A percentile compares a stretch with the other conserved stretches of the same genome.
These are phyloP conservation scores for Leccinum incarnatum DNA, from an alignment of 768 basidiomycete genomes.

Conservation along the genomic window DNA sequence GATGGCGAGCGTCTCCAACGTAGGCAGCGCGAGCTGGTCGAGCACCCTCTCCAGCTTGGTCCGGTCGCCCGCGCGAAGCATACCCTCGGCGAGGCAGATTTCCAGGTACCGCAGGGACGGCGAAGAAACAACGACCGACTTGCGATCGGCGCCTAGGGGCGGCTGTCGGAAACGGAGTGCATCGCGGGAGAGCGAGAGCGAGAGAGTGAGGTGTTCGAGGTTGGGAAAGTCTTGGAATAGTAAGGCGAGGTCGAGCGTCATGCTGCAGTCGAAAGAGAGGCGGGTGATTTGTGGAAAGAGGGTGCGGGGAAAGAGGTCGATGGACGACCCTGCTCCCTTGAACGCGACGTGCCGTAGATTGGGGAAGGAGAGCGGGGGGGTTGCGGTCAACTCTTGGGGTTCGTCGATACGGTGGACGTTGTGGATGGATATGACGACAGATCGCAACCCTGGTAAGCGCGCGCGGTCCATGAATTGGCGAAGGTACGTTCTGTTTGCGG, in stretches of 20 bases:
- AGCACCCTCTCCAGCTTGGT: slow-evolving; percentile 17
- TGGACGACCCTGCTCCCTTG: slow-evolving; percentile 10
- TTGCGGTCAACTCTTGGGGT: not conserved
- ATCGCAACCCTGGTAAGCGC: slow-evolving; percentile 10
- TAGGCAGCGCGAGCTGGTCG: slow-evolving; percentile 21
- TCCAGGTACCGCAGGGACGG: slow-evolving; percentile 13
- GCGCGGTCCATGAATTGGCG: slow-evolving; percentile 15
- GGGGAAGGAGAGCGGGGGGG: slow-evolving; percentile 13
- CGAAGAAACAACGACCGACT: not conserved
- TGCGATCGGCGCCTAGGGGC: not conserved
- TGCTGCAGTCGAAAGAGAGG: slow-evolving; percentile 21
- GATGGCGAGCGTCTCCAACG: slow-evolving; percentile 16
- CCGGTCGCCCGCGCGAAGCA: slow-evolving; percentile 21
- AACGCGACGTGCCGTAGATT: slow-evolving; percentile 15
- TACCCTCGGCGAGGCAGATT: slow-evolving; percentile 21
- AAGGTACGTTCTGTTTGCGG: slow-evolving; percentile 21
- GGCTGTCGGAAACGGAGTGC: slow-evolving; percentile 11
- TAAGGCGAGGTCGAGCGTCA: slow-evolving; percentile 18
- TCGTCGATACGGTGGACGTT: slow-evolving; percentile 6
- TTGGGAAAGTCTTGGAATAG: slow-evolving; percentile 19
- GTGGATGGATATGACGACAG: slow-evolving; percentile 18
- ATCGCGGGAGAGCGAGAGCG: slow-evolving; percentile 11
- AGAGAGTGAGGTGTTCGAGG: slow-evolving; percentile 16
- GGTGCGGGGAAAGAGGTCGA: slow-evolving; percentile 16
- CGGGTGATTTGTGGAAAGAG: slow-evolving; percentile 20